Conservation (phyloP, 768 basidiomycete species). For the Nevesoporus exiguus region DNA sequence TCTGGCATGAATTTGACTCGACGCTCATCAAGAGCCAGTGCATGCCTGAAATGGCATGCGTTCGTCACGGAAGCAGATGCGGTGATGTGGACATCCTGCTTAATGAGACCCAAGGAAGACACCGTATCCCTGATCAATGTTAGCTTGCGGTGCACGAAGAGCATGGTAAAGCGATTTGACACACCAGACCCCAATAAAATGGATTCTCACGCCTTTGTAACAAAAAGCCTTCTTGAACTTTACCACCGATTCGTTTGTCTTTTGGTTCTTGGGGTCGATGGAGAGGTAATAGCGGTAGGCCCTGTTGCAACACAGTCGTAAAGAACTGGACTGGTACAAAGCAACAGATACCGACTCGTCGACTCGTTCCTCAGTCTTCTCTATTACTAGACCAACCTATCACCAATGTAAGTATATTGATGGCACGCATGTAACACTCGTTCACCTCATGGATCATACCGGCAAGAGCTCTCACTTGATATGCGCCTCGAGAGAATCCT, state of each 20-base stretch:
- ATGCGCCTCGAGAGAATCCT: neutral
- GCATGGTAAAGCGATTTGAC: neutral
- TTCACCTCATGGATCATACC: neutral
- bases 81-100: too few relatives aligned
- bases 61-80: neutral
- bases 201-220: neutral
- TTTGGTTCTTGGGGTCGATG: neutral
- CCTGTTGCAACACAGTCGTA: neutral
- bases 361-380: too few relatives aligned
- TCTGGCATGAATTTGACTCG: too few relatives aligned
- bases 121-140: neutral
- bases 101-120: too few relatives aligned
- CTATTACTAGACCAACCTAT: neutral
- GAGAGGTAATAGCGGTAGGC: neutral
- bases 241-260: neutral
- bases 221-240: neutral
- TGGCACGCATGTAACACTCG: neutral
- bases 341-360: too few relatives aligned
- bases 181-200: neutral
- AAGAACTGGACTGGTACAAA: too few relatives aligned
- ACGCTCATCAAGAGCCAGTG: too few relatives aligned
- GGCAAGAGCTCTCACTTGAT: neutral
- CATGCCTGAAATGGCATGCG: neutral
- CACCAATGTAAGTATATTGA: neutral
- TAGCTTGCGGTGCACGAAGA: neutral